Conservation (phyloP, 805 yeast genomes). For the Candida hungchunana region DNA sequence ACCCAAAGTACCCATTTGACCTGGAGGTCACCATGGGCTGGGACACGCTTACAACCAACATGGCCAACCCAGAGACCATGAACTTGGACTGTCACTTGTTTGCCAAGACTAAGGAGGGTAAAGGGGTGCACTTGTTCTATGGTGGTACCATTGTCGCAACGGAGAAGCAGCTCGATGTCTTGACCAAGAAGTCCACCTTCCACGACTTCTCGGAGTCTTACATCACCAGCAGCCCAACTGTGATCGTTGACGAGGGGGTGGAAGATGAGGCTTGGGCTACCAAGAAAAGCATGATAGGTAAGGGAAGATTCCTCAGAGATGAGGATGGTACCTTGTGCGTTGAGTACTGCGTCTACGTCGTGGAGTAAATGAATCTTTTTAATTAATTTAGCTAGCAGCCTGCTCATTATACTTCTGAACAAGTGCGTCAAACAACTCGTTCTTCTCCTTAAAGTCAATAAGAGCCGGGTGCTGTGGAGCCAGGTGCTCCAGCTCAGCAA, state of each 20-base stretch:
- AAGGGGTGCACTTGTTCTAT: constrained; percentile 40
- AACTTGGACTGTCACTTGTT: constrained; percentile 48
- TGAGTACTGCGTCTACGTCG: constrained; percentile 45
- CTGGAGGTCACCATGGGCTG: constrained; percentile 35
- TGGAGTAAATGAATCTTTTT: constrained; percentile 11
- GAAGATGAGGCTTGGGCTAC: constrained; percentile 49
- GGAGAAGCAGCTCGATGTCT: constrained; percentile 34
- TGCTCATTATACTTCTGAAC: constrained; percentile 50
- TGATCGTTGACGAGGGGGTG: constrained; percentile 38
- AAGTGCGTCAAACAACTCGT: constrained; percentile 61
- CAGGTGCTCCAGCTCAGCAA: constrained; percentile 40
- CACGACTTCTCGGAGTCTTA: constrained; percentile 44
- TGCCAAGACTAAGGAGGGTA: constrained; percentile 40
- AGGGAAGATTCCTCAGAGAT: constrained; percentile 55
- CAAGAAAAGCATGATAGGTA: constrained; percentile 47
- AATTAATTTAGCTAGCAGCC: constrained; percentile 8
- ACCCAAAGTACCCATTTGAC: constrained; percentile 35
- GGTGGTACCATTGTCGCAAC: constrained; percentile 43
- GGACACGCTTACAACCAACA: constrained; percentile 42
- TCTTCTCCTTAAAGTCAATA: constrained; percentile 57
- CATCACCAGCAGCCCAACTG: constrained; percentile 43
- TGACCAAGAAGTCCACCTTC: constrained; percentile 28
- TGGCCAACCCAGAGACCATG: constrained; percentile 27
- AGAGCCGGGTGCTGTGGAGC: constrained; percentile 57
- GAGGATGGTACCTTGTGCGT: constrained; percentile 42